phyloP scores from a whole-genome alignment of 2,329 filamentous ascomycete species.

The Colletotrichum lentis region DNA sequence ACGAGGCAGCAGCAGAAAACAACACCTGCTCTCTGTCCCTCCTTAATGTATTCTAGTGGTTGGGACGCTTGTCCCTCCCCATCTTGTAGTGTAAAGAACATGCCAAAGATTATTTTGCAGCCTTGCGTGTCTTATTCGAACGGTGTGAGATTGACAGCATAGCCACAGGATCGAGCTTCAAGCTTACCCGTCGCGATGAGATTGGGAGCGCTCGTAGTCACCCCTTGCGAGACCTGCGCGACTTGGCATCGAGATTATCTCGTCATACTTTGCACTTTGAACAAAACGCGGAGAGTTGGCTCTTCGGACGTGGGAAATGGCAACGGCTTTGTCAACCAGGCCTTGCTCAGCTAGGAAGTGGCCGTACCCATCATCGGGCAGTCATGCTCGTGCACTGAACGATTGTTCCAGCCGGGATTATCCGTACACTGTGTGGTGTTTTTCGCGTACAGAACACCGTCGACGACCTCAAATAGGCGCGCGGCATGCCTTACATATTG shows the following conservation, averaged over 20 bases:
- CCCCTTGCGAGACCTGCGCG: neutral
- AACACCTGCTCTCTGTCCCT: neutral
- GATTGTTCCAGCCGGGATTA: no score
- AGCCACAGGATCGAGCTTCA: neutral
- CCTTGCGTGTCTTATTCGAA: neutral
- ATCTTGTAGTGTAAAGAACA: neutral
- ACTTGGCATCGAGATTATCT: neutral
- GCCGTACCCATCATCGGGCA: no score
- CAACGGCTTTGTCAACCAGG: no score
- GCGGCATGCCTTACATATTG: no score
- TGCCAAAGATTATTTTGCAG: neutral
- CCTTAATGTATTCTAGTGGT: neutral
- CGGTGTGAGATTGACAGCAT: no score
- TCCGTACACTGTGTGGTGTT: no score
- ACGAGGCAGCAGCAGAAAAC: neutral
- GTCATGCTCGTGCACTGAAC: no score
- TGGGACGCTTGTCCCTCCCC: neutral
- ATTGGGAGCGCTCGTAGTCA: neutral
- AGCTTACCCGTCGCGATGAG: neutral
- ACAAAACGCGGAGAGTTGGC: no score
- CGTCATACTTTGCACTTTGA: neutral
- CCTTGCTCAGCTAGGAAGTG: no score
- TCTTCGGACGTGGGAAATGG: no score
- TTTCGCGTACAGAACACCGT: no score
- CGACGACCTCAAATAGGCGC: no score